These are phyloP conservation scores for Acanthochlamys bracteata DNA, from an alignment of 106 monocot species.

Conservation along the genomic window DNA sequence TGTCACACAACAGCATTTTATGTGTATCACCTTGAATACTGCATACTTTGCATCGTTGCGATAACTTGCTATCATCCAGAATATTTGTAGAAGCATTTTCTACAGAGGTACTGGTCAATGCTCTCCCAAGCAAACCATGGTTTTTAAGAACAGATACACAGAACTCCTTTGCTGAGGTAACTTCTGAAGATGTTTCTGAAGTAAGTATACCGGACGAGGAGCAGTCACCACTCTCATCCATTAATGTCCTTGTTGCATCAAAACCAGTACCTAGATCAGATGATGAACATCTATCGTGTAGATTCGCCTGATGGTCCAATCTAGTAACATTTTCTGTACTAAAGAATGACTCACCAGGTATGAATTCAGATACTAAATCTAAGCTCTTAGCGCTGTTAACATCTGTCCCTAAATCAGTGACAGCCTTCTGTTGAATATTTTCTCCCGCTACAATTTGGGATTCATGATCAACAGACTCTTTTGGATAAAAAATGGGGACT, in stretches of 20 bases:
- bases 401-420: neutral
- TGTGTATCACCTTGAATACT: conserved; percentile 15
- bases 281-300: conserved; percentile 17
- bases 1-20: conserved; percentile 78
- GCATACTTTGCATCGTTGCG: conserved; percentile 50
- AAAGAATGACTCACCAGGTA: neutral
- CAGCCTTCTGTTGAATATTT: neutral
- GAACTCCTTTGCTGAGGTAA: conserved; percentile 29
- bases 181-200: conserved; percentile 2
- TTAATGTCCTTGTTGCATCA: conserved; percentile 6
- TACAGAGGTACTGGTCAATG: neutral
- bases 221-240: conserved; percentile 18
- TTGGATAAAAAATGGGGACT: neutral
- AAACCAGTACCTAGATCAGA: conserved; percentile 3
- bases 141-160: conserved; percentile 38
- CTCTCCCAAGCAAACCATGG: conserved; percentile 25
- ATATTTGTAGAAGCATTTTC: conserved; percentile 9
- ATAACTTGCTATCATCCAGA: conserved; percentile 3
- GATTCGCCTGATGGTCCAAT: neutral
- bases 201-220: conserved; percentile 18
- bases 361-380: neutral
- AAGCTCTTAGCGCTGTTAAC: neutral
- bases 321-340: conserved; percentile 5
- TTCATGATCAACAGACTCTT: conserved; percentile 5
- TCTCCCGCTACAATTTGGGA: conserved; percentile 7